Evolutionary conservation across 139 green algal genomes (phyloP), one percentile per base, ranked within the genome.

Genomic region (Trebouxia sp.): DNA sequence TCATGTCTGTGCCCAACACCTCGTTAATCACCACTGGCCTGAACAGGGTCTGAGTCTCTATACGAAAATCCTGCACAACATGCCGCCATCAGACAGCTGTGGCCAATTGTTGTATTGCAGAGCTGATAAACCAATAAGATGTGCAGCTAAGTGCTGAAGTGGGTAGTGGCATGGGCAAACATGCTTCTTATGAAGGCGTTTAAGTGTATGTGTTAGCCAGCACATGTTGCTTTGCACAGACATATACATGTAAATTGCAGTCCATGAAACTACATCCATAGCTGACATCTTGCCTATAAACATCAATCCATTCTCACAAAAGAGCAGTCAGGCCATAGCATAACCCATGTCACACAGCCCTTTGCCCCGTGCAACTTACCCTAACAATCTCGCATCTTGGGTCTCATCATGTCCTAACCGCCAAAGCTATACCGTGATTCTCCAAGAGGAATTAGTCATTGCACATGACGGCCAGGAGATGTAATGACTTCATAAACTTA

Each of bases 1-100:
- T 85, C 87, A 90, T 90, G 77, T 91, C 87, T 11, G 87, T 91
- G 7, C 79, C 83, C 48, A 90, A 53, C 28, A 90, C 84, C 75
- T 87, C 83, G 45, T 88, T 79, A 43, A 87, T 89, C 17, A 77
- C 8, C 11, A 20, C 26, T 22, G 67, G 41, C 67, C 67, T 14
- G 24, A 56, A 92, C 42, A 26, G 32, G 14, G 32, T 14, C 10
- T 39, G 26, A 1, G 15, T 45, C 32, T 72, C 62, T 4, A 22
- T 35, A n/a, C 11, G 12, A 6, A 72, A 43, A 28, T 72, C 35
- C 62, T 72, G 62, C 62, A 72, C 11, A 30, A 26, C 62, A 69
- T 11, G 5, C 56, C 37, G 26, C 20, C n/a, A n/a, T 17, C 56
- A 67, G 15, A 12, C 56, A 17, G 15, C 47, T 53, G 47, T 17